phyloP scores from a whole-genome alignment of 2,329 filamentous ascomycete genomes.

The Aspergillus japonicus region DNA sequence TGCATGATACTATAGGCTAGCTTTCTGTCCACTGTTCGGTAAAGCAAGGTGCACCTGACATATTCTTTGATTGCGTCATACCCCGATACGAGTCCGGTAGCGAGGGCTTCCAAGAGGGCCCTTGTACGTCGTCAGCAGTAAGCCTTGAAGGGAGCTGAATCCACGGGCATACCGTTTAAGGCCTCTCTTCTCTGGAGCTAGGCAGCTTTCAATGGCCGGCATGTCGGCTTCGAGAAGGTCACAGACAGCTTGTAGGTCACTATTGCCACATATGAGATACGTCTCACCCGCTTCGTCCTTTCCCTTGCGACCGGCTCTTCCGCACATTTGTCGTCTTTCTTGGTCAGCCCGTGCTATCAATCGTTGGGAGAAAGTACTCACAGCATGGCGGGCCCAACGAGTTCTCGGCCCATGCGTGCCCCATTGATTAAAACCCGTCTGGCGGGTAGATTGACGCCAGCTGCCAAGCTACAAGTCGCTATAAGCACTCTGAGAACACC shows the following conservation, averaged over 20 bases:
- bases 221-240: slow-evolving; percentile 71
- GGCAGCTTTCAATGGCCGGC: slow-evolving; percentile 66
- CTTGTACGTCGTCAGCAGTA: slow-evolving; percentile 40
- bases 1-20: slow-evolving; percentile 56
- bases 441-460: slow-evolving; percentile 74
- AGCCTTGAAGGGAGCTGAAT: background rate
- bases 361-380: slow-evolving; percentile 28
- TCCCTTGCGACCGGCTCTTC: slow-evolving; percentile 73
- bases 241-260: slow-evolving; percentile 67
- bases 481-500: slow-evolving; percentile 69
- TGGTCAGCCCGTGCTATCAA: slow-evolving; percentile 21
- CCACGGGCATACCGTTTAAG: slow-evolving; percentile 58
- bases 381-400: slow-evolving; percentile 76
- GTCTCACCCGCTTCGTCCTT: slow-evolving; percentile 77
- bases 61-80: slow-evolving; percentile 66
- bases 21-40: slow-evolving; percentile 53
- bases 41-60: slow-evolving; percentile 65
- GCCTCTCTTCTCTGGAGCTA: slow-evolving; percentile 65
- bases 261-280: slow-evolving; percentile 69
- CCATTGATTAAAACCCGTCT: slow-evolving; percentile 73
- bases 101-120: slow-evolving; percentile 69
- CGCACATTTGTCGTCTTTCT: slow-evolving; percentile 69
- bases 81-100: slow-evolving; percentile 66
- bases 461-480: slow-evolving; percentile 76
- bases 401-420: slow-evolving; percentile 71